Evolutionary conservation across 257 asterid species (phyloP).

Genomic region (Rehmannia glutinosa): DNA sequence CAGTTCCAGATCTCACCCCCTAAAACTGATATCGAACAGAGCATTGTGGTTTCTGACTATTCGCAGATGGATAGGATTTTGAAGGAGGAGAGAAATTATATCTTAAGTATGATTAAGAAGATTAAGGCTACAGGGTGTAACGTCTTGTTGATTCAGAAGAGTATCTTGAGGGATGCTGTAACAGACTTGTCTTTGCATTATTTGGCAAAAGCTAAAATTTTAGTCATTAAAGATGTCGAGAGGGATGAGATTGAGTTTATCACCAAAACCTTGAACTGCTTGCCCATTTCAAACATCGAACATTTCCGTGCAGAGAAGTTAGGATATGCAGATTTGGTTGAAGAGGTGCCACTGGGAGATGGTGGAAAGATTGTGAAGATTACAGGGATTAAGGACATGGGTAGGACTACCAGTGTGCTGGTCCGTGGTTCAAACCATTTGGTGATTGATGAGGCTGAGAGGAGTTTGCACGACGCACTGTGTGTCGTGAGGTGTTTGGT

Average conservation of each 20-base stretch:
- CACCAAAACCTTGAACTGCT: constrained; percentile 93
- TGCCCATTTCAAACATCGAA: constrained; percentile 94
- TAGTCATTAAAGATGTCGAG: constrained; percentile 92
- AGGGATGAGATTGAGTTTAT: constrained; percentile 98
- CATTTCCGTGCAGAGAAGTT: constrained; percentile 87
- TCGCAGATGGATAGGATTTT: constrained; percentile 97
- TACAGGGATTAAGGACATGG: constrained; percentile 94
- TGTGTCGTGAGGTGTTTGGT: constrained; percentile 98
- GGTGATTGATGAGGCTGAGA: constrained; percentile 97
- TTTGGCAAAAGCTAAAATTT: constrained; percentile 85
- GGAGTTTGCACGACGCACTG: constrained; percentile 96
- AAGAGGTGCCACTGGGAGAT: constrained; percentile 90
- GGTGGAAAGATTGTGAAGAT: constrained; percentile 95
- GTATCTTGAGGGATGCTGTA: constrained; percentile 97
- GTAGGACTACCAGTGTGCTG: constrained; percentile 85
- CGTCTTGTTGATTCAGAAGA: constrained; percentile 94
- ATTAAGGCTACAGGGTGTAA: constrained; percentile 90
- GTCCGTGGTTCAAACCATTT: constrained; percentile 91
- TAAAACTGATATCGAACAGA: constrained; percentile 95
- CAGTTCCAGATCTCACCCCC: constrained; percentile 98
- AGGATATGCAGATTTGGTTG: constrained; percentile 87
- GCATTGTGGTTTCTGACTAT: constrained; percentile 94
- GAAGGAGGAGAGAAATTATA: constrained; percentile 97
- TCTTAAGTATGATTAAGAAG: constrained; percentile 93
- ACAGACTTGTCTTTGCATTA: constrained; percentile 94